phyloP scores from a whole-genome alignment of 2,329 filamentous ascomycete genomes.

The Blumeria hordei region DNA sequence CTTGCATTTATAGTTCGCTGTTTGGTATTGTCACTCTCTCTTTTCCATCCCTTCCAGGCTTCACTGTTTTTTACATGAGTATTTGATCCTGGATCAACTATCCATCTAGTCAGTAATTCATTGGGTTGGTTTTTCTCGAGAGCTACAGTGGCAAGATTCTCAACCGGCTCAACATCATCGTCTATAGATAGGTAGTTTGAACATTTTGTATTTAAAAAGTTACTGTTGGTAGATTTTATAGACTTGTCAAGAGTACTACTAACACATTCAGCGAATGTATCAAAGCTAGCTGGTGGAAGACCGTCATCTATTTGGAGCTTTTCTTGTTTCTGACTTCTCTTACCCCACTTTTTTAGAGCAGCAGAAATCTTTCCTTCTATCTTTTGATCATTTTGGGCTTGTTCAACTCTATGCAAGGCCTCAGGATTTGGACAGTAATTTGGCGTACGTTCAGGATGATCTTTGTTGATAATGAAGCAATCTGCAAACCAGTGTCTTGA shows the following conservation, averaged over 20 bases:
- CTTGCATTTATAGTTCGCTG: neutral
- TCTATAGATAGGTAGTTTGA: too few relatives aligned
- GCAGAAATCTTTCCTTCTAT: neutral
- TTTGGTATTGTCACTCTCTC: neutral
- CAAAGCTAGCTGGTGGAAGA: neutral
- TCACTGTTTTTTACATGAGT: neutral
- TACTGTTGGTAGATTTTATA: neutral
- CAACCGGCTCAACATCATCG: too few relatives aligned
- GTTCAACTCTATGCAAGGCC: too few relatives aligned
- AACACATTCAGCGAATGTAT: neutral
- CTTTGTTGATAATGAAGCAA: too few relatives aligned
- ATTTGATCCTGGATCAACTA: neutral
- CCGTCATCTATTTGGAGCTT: neutral
- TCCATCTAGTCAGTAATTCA: too few relatives aligned
- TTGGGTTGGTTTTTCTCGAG: too few relatives aligned
- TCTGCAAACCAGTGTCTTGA: too few relatives aligned
- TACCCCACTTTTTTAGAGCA: neutral
- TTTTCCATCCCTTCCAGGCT: neutral
- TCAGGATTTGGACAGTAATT: too few relatives aligned
- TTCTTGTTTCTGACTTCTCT: neutral
- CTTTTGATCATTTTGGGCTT: neutral
- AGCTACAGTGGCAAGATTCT: too few relatives aligned
- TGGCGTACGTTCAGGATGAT: too few relatives aligned
- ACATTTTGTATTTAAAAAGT: too few relatives aligned
- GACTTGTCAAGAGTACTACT: neutral